These are phyloP conservation scores for Quercus lobata DNA, from an alignment of 331 rosid species.

Conservation along the genomic window DNA sequence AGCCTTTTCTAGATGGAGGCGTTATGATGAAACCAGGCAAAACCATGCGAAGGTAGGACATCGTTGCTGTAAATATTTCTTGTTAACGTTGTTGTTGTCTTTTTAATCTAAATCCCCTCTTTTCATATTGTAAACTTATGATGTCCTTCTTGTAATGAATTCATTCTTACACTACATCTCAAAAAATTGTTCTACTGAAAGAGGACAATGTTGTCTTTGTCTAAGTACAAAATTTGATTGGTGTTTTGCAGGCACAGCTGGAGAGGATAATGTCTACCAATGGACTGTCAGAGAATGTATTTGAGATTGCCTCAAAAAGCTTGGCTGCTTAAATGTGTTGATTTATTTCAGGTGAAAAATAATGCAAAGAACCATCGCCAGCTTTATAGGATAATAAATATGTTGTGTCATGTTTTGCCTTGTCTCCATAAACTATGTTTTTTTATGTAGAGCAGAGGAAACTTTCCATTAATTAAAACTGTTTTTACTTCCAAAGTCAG, in stretches of 20 bases:
- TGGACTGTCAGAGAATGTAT: slow-evolving; percentile 91
- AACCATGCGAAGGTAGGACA: slow-evolving; percentile 51
- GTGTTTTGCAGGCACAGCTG: slow-evolving; percentile 82
- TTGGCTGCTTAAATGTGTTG: slow-evolving; percentile 51
- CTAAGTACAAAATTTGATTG: neutral
- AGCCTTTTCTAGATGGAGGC: slow-evolving; percentile 93
- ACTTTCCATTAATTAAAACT: neutral
- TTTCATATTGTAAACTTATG: neutral
- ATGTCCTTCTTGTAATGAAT: neutral
- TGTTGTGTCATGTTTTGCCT: neutral
- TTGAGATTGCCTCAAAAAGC: slow-evolving; percentile 95
- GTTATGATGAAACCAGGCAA: slow-evolving; percentile 62
- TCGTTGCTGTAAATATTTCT: neutral
- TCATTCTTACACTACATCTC: neutral
- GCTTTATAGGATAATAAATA: neutral
- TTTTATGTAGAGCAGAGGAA: neutral
- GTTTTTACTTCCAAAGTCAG: neutral
- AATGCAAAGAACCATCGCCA: neutral
- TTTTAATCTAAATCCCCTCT: too few relatives aligned
- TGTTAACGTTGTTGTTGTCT: neutral
- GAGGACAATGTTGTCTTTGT: neutral
- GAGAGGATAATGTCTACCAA: slow-evolving; percentile 80
- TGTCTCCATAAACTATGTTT: neutral
- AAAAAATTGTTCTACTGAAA: too few relatives aligned
- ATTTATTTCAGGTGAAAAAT: neutral